Evolutionary conservation across 371 early-diverging fungal species (phyloP).

Genomic region (Ordospora colligata): DNA sequence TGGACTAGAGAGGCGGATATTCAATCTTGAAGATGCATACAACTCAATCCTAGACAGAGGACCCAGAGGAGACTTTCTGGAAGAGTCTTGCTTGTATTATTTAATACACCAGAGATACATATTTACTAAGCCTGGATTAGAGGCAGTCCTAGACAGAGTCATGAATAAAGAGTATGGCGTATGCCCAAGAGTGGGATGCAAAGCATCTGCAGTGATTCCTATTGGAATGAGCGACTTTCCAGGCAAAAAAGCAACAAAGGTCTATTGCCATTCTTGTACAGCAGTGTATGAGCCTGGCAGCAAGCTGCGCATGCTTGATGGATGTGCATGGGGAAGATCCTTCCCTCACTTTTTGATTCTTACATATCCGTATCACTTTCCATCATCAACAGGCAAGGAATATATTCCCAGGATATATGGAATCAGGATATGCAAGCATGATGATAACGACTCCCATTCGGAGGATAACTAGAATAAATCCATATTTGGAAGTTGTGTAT

Average conservation of each 20-base stretch:
- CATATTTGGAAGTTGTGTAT: not conserved
- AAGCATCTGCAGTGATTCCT: conserved; percentile 69
- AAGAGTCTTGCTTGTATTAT: conserved; percentile 63
- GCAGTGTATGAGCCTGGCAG: conserved; percentile 74
- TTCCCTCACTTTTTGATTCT: conserved; percentile 88
- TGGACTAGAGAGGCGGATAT: conserved; percentile 70
- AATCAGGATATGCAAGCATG: conserved; percentile 65
- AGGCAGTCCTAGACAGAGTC: conserved; percentile 68
- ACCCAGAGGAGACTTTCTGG: conserved; percentile 1
- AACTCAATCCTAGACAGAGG: conserved; percentile 66
- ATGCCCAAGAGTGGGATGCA: conserved; percentile 82
- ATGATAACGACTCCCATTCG: conserved; percentile 16
- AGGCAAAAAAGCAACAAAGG: conserved; percentile 65
- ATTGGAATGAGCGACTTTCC: conserved; percentile 74
- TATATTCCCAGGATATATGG: conserved; percentile 89
- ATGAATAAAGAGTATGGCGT: conserved; percentile 76
- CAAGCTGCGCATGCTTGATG: conserved; percentile 70
- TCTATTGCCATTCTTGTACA: conserved; percentile 67
- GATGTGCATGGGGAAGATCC: conserved; percentile 88
- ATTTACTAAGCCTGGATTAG: conserved; percentile 63
- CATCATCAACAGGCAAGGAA: conserved; percentile 62
- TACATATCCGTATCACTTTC: conserved; percentile 68
- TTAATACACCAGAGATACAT: conserved; percentile 67
- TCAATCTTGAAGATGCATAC: conserved; percentile 70
- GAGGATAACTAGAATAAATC: conserved; percentile 21